A percentile compares a stretch with the other conserved stretches of the same genome.
These are phyloP conservation scores for Coniferiporia weirii DNA, from an alignment of 1,284 basidiomycete genomes.

Conservation along the genomic window DNA sequence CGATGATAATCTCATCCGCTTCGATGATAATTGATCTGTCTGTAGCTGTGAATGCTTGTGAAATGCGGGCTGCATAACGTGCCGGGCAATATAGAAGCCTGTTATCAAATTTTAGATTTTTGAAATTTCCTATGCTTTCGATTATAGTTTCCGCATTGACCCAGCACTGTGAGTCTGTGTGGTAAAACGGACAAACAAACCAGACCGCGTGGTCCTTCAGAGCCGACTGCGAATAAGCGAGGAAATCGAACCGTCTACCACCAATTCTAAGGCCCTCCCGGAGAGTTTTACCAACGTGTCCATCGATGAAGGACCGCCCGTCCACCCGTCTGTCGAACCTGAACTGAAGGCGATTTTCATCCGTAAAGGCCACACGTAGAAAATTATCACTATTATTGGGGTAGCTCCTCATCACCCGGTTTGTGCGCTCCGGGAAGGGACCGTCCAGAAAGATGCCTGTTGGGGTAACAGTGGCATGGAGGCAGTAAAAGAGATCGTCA, in stretches of 20 bases:
- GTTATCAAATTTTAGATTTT: constrained; percentile 38
- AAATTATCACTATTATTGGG: constrained; percentile 47
- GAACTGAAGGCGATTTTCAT: constrained; percentile 47
- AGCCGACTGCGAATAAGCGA: constrained; percentile 45
- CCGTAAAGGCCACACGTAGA: constrained; percentile 58
- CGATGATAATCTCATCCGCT: constrained; percentile 44
- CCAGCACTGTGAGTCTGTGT: constrained; percentile 24
- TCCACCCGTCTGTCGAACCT: constrained; percentile 50
- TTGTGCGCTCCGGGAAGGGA: constrained; percentile 59
- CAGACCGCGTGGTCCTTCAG: constrained; percentile 51
- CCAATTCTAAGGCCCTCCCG: constrained; percentile 37
- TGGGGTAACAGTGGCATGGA: constrained; percentile 55
- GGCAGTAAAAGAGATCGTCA: constrained; percentile 45
- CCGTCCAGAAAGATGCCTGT: constrained; percentile 54
- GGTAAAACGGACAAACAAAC: constrained; percentile 48
- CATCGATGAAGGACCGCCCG: constrained; percentile 38
- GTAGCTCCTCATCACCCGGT: constrained; percentile 55
- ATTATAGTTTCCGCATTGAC: constrained; percentile 48
- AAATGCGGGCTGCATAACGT: constrained; percentile 64
- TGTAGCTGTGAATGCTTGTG: constrained; percentile 70
- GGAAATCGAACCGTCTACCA: constrained; percentile 33
- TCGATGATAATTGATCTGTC: constrained; percentile 50
- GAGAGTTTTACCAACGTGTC: constrained; percentile 39
- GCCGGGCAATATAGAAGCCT: constrained; percentile 56
- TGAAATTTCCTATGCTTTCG: constrained; percentile 47